phyloP scores from a whole-genome alignment of 1,139 yeast genomes.

The Hyphopichia khmerensis region DNA sequence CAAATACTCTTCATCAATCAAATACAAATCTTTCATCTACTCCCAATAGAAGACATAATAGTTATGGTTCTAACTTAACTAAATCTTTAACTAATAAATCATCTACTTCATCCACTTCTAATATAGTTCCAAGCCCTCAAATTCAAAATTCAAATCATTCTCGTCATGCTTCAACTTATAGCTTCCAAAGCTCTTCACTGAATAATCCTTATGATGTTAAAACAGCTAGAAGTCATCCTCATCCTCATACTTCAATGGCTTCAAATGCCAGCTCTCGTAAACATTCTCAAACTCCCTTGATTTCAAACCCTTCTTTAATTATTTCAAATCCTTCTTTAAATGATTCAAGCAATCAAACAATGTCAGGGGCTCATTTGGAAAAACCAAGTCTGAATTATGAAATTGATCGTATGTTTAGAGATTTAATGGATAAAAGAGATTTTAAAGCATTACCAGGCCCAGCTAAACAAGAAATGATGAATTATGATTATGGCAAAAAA shows the following conservation, averaged over 20 bases:
- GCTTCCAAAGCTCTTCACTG: conserved; percentile 21
- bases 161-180: conserved; percentile 42
- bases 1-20: neutral
- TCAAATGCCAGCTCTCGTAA: conserved; percentile 14
- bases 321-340: conserved; percentile 15
- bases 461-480: conserved; percentile 77
- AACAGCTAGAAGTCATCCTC: conserved; percentile 11
- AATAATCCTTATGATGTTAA: conserved; percentile 32
- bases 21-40: neutral
- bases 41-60: conserved; percentile 6
- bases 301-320: conserved; percentile 31
- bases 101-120: conserved; percentile 10
- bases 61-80: conserved; percentile 1
- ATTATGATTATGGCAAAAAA: conserved; percentile 74
- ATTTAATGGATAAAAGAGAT: conserved; percentile 79
- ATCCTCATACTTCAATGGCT: conserved; percentile 2
- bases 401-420: conserved; percentile 64
- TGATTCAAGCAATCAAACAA: conserved; percentile 15
- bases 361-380: conserved; percentile 34
- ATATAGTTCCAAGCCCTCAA: conserved; percentile 31
- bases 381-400: conserved; percentile 60
- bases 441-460: conserved; percentile 74
- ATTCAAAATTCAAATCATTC: conserved; percentile 33
- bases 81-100: conserved; percentile 12
- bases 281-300: conserved; percentile 24